phyloP scores from a whole-genome alignment of 164 flowering plant genomes.

The Sedum album region DNA sequence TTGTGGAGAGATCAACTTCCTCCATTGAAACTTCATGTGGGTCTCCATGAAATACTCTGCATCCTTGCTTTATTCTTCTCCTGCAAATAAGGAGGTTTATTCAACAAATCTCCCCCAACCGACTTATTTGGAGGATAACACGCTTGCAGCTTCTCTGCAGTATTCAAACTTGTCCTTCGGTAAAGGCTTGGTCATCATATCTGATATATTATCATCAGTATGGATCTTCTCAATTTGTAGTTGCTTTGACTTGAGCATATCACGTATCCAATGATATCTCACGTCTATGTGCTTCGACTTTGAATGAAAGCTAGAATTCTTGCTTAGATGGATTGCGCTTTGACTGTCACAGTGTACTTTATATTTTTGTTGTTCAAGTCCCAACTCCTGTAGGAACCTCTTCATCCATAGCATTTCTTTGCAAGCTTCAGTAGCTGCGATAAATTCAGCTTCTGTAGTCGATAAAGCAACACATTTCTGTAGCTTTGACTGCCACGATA shows the following conservation, averaged over 20 bases:
- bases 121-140: too few species aligned
- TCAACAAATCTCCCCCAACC: too few species aligned
- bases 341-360: background rate
- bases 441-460: background rate
- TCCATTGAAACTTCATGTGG: too few species aligned
- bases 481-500: background rate
- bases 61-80: too few species aligned
- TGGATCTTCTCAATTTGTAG: background rate
- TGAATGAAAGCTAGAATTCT: background rate
- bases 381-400: background rate
- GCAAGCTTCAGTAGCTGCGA: constrained; percentile 1
- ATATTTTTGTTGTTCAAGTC: background rate
- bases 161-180: background rate
- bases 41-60: too few species aligned
- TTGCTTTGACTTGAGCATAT: too few species aligned
- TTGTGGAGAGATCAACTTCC: too few species aligned
- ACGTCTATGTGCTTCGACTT: background rate
- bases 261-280: too few species aligned
- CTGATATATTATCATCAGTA: background rate
- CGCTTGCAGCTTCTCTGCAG: too few species aligned
- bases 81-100: too few species aligned
- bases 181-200: background rate
- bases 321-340: background rate
- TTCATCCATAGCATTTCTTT: background rate
- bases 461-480: constrained; percentile 7